A percentile compares a stretch with the other conserved stretches of the same genome.
These are phyloP conservation scores for Porogramme epimiltina DNA, from an alignment of 1,284 basidiomycete genomes.

Conservation along the genomic window DNA sequence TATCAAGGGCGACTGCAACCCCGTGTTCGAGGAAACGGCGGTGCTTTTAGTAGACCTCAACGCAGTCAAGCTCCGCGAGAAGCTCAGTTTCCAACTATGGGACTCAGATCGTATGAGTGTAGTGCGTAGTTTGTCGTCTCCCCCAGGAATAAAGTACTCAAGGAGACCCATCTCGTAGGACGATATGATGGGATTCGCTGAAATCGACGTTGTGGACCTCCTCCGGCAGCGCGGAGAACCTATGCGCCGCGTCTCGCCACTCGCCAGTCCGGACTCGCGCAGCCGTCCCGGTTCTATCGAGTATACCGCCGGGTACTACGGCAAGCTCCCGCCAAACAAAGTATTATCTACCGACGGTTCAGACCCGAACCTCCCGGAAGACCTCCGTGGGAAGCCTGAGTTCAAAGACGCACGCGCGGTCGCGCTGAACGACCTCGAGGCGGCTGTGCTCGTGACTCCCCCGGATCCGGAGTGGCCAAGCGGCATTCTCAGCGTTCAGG, in stretches of 20 bases:
- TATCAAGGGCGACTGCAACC: constrained; percentile 64
- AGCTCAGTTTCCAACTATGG: constrained; percentile 73
- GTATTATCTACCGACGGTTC: constrained; percentile 41
- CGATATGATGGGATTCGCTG: constrained; percentile 37
- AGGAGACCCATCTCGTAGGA: constrained; percentile 26
- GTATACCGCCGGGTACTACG: constrained; percentile 65
- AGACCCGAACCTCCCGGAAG: constrained; percentile 37
- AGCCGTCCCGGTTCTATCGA: constrained; percentile 33
- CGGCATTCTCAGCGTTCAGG: constrained; percentile 59
- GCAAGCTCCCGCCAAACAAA: constrained; percentile 55
- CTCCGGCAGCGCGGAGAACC: constrained; percentile 34
- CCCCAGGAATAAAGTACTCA: too few relatives aligned
- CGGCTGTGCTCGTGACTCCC: constrained; percentile 56
- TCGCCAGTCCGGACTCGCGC: constrained; percentile 30
- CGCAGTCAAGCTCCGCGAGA: constrained; percentile 70
- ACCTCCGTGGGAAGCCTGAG: constrained; percentile 32
- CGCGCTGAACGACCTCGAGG: constrained; percentile 38
- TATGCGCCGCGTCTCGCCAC: constrained; percentile 29
- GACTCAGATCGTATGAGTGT: constrained; percentile 62
- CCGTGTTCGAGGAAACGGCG: constrained; percentile 79
- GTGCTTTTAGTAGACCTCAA: constrained; percentile 71
- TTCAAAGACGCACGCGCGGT: constrained; percentile 33
- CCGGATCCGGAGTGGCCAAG: constrained; percentile 61
- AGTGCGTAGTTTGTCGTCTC: constrained; percentile 31
- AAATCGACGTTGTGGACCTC: constrained; percentile 35